Evolutionary conservation across 2,329 filamentous ascomycete species (phyloP).

Genomic region (Beauveria brongniartii): DNA sequence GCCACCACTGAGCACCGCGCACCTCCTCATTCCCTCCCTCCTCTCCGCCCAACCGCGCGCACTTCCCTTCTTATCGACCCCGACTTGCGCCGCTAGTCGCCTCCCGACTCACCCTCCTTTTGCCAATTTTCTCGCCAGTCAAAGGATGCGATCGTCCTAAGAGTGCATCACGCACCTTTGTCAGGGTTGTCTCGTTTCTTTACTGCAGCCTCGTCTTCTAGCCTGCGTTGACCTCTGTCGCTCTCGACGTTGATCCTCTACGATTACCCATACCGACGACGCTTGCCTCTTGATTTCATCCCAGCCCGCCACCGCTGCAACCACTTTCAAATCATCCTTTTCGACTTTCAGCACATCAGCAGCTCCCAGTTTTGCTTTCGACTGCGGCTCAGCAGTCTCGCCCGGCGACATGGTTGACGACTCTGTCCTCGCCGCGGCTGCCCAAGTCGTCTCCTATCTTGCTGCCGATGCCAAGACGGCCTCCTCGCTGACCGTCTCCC

Average conservation of each 20-base stretch:
- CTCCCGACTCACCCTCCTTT: neutral
- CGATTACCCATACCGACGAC: neutral
- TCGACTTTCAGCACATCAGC: neutral
- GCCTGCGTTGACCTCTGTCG: neutral
- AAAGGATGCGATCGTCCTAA: constrained; percentile 9
- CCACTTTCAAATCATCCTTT: neutral
- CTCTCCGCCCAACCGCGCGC: constrained; percentile 4
- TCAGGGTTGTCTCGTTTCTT: neutral
- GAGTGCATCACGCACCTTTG: constrained; percentile 6
- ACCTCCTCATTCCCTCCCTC: constrained; percentile 2
- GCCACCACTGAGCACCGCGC: neutral
- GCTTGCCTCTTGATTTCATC: neutral
- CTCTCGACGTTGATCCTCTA: neutral
- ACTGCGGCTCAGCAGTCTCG: constrained; percentile 10
- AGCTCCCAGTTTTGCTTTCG: neutral
- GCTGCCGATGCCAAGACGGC: constrained; percentile 35
- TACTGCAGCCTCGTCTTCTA: neutral
- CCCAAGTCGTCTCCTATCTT: constrained; percentile 45
- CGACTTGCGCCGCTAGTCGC: neutral
- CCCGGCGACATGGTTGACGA: constrained; percentile 41
- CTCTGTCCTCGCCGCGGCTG: constrained; percentile 44
- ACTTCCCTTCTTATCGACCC: neutral
- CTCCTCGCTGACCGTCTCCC: constrained; percentile 31
- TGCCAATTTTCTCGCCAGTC: neutral
- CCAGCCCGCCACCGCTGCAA: neutral